phyloP scores from a whole-genome alignment of 441 rosid species.

The Mallotus repandus region DNA sequence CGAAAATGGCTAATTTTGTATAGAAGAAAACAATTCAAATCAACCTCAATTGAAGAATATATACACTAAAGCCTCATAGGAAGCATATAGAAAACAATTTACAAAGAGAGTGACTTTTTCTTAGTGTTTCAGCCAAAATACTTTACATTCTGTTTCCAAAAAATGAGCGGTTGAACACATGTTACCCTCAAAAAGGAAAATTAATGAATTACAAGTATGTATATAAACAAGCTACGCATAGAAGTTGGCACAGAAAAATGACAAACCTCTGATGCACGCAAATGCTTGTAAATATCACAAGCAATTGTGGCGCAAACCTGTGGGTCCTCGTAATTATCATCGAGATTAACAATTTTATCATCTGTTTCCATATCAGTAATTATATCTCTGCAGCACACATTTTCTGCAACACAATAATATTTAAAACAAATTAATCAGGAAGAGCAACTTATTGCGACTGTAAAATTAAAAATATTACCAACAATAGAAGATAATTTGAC shows the following conservation, averaged over 20 bases:
- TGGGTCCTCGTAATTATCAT: constrained; percentile 58
- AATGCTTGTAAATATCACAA: constrained; percentile 83
- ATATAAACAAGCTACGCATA: no score
- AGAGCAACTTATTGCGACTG: neutral
- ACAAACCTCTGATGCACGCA: constrained; percentile 79
- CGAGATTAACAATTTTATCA: constrained; percentile 50
- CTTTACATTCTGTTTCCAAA: neutral
- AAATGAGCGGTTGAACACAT: neutral
- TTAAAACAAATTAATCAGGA: constrained; percentile 1
- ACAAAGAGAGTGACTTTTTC: no score
- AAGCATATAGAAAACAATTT: neutral
- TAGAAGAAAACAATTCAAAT: no score
- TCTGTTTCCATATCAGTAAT: constrained; percentile 48
- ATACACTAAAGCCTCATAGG: neutral
- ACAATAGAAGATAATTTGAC: no score
- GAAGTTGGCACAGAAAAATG: neutral
- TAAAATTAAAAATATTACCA: neutral
- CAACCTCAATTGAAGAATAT: neutral
- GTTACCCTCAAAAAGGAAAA: neutral
- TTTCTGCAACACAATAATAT: constrained; percentile 40
- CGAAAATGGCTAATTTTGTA: neutral
- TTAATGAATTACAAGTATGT: neutral
- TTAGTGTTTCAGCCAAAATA: neutral
- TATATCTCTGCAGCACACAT: constrained; percentile 56
- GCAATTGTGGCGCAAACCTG: constrained; percentile 85